Evolutionary conservation across 129 eudicot species (phyloP), one percentile per base, ranked within the genome.

Genomic region (Apium graveolens): DNA sequence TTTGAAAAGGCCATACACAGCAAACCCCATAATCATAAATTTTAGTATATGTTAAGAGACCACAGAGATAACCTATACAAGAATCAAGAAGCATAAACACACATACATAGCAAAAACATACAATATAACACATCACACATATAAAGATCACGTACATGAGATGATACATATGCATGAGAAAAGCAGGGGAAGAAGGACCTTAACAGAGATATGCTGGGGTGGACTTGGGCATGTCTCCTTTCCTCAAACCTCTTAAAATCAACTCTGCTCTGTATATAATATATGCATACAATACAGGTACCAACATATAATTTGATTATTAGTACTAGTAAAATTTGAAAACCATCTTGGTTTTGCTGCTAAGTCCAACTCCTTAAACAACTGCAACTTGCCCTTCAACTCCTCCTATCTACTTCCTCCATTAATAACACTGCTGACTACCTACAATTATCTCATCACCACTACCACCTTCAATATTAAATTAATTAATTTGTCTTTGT

Each of bases 191-290:
- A 73, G 57, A 51, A 60, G 69, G 21, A 82, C 85, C 82, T 82
- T 62, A 45, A 37, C 2, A 11, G 76, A 26, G 76, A 60, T 20
- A 60, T 86, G 86, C 84, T 76, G 80, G 84, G 75, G 74, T 51
- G 78, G 66, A 77, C 69, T 37, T 31, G 77, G 78, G 84, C 92
- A 86, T 86, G 87, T 82, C 78, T 68, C 88, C 83, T 84, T 70
- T 63, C 85, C 81, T 51, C 57, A 76, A 85, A 88, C 85, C 75
- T 32, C 75, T 21, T 43, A 3, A 1, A 39, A 65, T 32, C 51
- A 60, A 69, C 71, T 46, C 63, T 34, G 12, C 73, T 71, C 45
- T 57, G 43, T 75, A 37, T 39, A 34, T 18, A 20, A 34, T 74
- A 9, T 26, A n/a, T 13, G 29, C 53, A 10, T 14, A n/a, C n/a